A percentile compares a stretch with the other conserved stretches of the same genome.
Conservation (phyloP, 768 basidiomycete species). For the Dendrothele bispora region DNA sequence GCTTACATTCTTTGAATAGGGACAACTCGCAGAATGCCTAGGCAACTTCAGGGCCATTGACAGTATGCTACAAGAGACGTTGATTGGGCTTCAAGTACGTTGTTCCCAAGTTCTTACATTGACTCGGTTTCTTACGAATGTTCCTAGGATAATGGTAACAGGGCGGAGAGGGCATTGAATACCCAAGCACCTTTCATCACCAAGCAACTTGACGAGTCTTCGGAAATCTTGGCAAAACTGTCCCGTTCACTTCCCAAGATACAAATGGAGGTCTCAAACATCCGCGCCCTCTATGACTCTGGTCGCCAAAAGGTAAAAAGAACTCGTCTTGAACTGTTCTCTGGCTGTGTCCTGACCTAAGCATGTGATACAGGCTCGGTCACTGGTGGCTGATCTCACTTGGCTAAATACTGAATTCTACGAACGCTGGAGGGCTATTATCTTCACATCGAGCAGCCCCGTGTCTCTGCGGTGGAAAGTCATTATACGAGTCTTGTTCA, state of each 20-base stretch:
- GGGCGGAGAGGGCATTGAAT: conserved; percentile 57
- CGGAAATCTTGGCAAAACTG: conserved; percentile 56
- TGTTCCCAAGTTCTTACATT: background rate
- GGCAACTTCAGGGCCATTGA: conserved; percentile 78
- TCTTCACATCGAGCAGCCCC: conserved; percentile 72
- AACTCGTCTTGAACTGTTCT: background rate
- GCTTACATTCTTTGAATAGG: conserved; percentile 34
- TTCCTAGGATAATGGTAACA: conserved; percentile 53
- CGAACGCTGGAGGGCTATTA: conserved; percentile 70
- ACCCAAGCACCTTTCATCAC: conserved; percentile 64
- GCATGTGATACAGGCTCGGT: conserved; percentile 62
- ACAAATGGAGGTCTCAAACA: conserved; percentile 59
- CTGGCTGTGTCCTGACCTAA: too few species aligned
- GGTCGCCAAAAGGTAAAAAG: conserved; percentile 73
- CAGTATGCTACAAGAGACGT: conserved; percentile 63
- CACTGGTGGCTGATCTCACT: conserved; percentile 60
- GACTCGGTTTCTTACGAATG: conserved; percentile 3
- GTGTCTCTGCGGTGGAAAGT: conserved; percentile 73
- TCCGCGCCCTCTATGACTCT: conserved; percentile 68
- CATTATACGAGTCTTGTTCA: conserved; percentile 60
- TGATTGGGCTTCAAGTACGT: conserved; percentile 58
- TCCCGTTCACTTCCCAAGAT: conserved; percentile 60
- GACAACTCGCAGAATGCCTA: conserved; percentile 65
- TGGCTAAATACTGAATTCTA: conserved; percentile 83
- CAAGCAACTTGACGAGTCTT: conserved; percentile 59